Percentiles rank a stretch among this genome's conserved stretches.
phyloP scores from a whole-genome alignment of 805 yeast genomes.

The Sugiyamaella mastotermitis region DNA sequence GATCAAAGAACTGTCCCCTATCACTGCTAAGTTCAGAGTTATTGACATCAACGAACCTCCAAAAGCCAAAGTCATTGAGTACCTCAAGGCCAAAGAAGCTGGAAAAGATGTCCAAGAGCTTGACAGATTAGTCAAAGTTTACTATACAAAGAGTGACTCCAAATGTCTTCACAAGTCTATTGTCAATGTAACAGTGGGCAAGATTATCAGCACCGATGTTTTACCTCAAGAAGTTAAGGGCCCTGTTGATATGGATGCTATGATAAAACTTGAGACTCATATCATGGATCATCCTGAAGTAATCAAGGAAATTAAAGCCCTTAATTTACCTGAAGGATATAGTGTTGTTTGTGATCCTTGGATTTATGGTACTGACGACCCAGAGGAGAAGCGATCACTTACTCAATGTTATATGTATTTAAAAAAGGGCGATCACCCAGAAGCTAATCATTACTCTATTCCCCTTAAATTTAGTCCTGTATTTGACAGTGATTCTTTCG shows the following conservation, averaged over 20 bases:
- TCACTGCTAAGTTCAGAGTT: constrained; percentile 42
- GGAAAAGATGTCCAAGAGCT: constrained; percentile 44
- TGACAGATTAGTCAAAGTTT: constrained; percentile 47
- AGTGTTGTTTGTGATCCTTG: constrained; percentile 65
- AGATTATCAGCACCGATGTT: constrained; percentile 48
- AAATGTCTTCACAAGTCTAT: constrained; percentile 58
- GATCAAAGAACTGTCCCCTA: constrained; percentile 29
- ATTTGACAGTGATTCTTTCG: constrained; percentile 63
- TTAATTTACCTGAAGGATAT: constrained; percentile 53
- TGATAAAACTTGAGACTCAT: constrained; percentile 46
- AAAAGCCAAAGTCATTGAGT: constrained; percentile 59
- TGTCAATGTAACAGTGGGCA: constrained; percentile 57
- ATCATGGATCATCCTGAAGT: constrained; percentile 52
- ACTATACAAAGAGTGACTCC: constrained; percentile 37
- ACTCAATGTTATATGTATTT: constrained; percentile 67
- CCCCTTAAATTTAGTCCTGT: constrained; percentile 81
- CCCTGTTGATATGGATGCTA: constrained; percentile 62
- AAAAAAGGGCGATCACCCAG: constrained; percentile 41
- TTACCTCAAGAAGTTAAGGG: constrained; percentile 58
- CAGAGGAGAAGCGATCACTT: constrained; percentile 39
- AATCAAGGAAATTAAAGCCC: constrained; percentile 58
- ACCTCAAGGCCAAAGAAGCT: constrained; percentile 57
- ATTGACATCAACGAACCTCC: constrained; percentile 70
- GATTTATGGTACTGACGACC: constrained; percentile 74
- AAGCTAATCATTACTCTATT: constrained; percentile 40